These are phyloP conservation scores for Heliamphora pulchella DNA, from an alignment of 179 eudicot genomes.

Conservation along the genomic window DNA sequence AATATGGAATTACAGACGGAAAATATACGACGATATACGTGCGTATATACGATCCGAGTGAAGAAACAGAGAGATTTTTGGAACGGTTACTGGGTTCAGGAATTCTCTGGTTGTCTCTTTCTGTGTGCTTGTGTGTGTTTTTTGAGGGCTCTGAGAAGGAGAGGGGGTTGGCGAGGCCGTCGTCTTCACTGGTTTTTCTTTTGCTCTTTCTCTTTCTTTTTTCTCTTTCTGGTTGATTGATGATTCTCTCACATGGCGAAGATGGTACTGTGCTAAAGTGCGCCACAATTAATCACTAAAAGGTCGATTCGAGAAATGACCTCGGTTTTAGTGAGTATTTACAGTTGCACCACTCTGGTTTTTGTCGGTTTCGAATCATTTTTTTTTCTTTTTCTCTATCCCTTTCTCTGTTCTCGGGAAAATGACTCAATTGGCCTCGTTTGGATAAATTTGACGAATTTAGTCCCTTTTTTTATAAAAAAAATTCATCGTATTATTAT, in stretches of 20 bases:
- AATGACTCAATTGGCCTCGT: too few species aligned
- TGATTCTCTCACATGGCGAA: neutral
- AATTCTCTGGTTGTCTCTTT: neutral
- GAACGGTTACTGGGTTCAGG: neutral
- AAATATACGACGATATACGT: neutral
- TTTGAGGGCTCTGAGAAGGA: neutral
- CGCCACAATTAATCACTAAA: conserved; percentile 22
- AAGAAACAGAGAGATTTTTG: neutral
- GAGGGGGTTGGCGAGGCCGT: neutral
- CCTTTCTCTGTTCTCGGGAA: too few species aligned
- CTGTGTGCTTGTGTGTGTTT: neutral
- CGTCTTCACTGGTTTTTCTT: neutral
- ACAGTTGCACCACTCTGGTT: conserved; percentile 20
- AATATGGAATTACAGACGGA: neutral
- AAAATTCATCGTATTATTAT: too few species aligned
- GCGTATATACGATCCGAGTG: neutral
- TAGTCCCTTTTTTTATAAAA: too few species aligned
- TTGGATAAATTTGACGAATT: too few species aligned
- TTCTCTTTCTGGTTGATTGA: neutral
- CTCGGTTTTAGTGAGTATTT: conserved; percentile 12
- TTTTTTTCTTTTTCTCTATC: too few species aligned
- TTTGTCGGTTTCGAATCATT: conserved; percentile 13
- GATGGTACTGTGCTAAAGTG: conserved; percentile 23
- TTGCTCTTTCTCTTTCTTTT: neutral
- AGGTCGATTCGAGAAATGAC: conserved; percentile 6